Conservation (phyloP, 352 stramenopile genomes). For the Blastocystis sp. region DNA sequence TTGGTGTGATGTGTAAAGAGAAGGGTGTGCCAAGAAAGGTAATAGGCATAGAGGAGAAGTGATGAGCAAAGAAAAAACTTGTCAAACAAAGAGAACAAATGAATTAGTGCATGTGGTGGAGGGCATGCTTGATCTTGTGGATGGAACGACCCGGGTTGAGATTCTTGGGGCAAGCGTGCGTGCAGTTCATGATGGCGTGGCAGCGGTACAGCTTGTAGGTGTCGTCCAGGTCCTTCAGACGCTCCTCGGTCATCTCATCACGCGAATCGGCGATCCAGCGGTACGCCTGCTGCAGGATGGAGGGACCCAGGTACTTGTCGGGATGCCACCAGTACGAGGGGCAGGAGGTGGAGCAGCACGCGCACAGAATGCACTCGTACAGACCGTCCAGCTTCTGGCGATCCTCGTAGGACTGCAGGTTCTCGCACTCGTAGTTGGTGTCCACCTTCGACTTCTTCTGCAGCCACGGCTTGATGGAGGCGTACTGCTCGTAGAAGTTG, state of each 20-base stretch:
- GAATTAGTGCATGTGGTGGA: conserved; percentile 36
- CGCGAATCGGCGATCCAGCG: no score
- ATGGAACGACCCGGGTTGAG: conserved; percentile 7
- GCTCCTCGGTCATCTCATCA: no score
- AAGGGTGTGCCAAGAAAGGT: no score
- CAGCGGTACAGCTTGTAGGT: conserved; percentile 5
- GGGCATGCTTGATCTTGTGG: conserved; percentile 10
- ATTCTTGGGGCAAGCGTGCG: conserved; percentile 4
- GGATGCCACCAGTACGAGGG: not conserved
- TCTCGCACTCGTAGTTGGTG: conserved; percentile 38
- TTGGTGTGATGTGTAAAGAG: no score
- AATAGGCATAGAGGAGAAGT: no score
- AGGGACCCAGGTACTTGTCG: conserved; percentile 48
- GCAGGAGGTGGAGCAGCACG: no score
- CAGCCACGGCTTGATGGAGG: conserved; percentile 90
- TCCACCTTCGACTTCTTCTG: conserved; percentile 77
- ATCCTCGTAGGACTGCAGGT: conserved; percentile 30
- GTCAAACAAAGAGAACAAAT: conserved; percentile 10
- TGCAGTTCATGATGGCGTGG: not conserved
- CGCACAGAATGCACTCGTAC: no score
- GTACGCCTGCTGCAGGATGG: not conserved
- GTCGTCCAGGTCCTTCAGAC: not conserved
- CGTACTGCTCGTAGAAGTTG: conserved; percentile 88
- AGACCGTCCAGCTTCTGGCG: not conserved
- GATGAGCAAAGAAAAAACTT: no score